Base-by-base conservation (phyloP, 1,284 basidiomycete genomes). In the Rhodotorula sp. region DNA sequence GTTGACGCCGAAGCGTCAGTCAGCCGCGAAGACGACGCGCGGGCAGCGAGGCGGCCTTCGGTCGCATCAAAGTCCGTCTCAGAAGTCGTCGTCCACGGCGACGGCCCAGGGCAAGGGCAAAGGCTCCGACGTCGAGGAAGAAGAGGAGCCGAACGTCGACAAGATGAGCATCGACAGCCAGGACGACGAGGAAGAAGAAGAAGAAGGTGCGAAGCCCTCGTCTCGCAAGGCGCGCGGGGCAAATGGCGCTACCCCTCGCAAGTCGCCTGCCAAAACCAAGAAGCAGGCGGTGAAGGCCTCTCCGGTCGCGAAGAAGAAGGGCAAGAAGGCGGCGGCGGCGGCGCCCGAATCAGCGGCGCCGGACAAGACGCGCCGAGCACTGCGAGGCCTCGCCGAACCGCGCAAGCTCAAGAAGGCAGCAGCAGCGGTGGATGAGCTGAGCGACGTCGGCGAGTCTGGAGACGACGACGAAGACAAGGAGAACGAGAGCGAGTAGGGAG, bases 361-460 rank as follows among this genome's bases (percentile, higher is more conserved):
- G 29, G 56, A 15, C 21, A 49, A 49, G 39, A 23, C 58, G 21
- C 69, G 63, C 8, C 39, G 31, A 3, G 65, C 68, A 15, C n/a
- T 43, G 29, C 20, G 52, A 12, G 60, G 64, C 18, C 48, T 65
- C 29, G 39, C 51, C 12, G 61, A 60, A 47, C 63, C 60, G 29
- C 58, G 63, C 31, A 31, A 49, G 67, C 18, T 66, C 43, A 66
- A 66, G 58, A 62, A 65, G 48, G 29, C 47, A 3, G 47, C 56
- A n/a, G 54, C n/a, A n/a, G 54, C 23, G 14, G 2, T 51, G 7
- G 67, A 54, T 23, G 43, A 34, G 39, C 48, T 67, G 31, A 67
- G 71, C 57, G 68, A 66, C 18, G 21, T 70, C 20, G 65, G 47
- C 20, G 65, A 66, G 3, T 52, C 67, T 43, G 39, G 39, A 58